Evolutionary conservation across 2,329 filamentous ascomycete species (phyloP), one percentile per base, ranked within the genome.

Genomic region (Pseudogymnoascus destructans): DNA sequence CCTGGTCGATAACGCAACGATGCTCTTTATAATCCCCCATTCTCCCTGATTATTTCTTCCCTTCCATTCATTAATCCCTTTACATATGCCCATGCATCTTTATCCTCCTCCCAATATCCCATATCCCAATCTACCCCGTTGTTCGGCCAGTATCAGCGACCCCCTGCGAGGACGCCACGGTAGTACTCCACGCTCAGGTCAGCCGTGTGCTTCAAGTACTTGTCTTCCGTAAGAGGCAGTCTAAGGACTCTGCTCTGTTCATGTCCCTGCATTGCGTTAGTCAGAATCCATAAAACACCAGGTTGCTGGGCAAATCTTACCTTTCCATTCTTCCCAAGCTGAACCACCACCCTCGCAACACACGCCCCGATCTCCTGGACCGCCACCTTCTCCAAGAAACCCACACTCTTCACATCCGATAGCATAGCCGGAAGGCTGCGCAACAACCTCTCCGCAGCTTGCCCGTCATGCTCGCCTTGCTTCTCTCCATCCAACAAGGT

Each of bases 341-440:
- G 77, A 58, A 83, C 74, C 60, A 86, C 79, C 68, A 83, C 79
- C 61, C 79, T 79, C 8, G 86, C 87, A 60, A 92, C 81, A 49
- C 84, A 77, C 57, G 82, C 81, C 52, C 85, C 86, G 79, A 95
- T 95, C 67, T 95, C 89, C 63, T 85, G 84, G 58, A 92, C 78
- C 0, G 89, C 89, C 40, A 91, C 88, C 57, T 81, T 75, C 67
- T 87, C 79, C 62, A 82, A 71, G 61, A 81, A 72, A 46, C 70
- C 73, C 13, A 66, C 65, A 52, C 67, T 61, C 5, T 66, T 60
- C 13, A 62, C 63, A 33, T 66, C 62, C 19, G 67, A 63, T 19
- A 66, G 63, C 71, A 83, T 78, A 25, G 76, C 76, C 25, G 78
- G 77, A 30, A 85, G 70, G 32, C 80, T 78, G 25, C 75, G 71